A percentile compares a stretch with the other conserved stretches of the same genome.
phyloP scores from a whole-genome alignment of 164 flowering plant species.

The Paratinospora sagittata region DNA sequence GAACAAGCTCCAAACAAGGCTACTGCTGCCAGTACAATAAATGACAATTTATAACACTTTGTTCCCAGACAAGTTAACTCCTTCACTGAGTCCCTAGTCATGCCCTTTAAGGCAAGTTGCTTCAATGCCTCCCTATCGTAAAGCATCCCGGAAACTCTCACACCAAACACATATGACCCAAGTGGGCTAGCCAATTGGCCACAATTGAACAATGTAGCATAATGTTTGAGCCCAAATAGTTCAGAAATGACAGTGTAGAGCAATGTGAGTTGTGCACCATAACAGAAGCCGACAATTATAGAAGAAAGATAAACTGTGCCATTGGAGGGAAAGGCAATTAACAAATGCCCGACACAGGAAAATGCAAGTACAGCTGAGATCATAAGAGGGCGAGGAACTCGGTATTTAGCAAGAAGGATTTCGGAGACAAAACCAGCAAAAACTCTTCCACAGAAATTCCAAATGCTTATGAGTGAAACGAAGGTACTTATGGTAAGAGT shows the following conservation, averaged over 20 bases:
- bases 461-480: constrained; percentile 45
- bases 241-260: constrained; percentile 48
- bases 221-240: constrained; percentile 56
- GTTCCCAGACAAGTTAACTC: constrained; percentile 49
- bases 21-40: constrained; percentile 36
- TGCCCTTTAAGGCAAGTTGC: constrained; percentile 30
- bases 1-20: constrained; percentile 41
- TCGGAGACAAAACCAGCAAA: constrained; percentile 51
- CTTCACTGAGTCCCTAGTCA: constrained; percentile 22
- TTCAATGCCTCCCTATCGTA: constrained; percentile 53
- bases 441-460: constrained; percentile 58
- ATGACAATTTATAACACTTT: constrained; percentile 39
- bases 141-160: constrained; percentile 34
- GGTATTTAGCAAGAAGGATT: constrained; percentile 24
- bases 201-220: constrained; percentile 51
- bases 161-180: constrained; percentile 49
- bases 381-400: constrained; percentile 43
- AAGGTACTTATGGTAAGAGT: constrained; percentile 11
- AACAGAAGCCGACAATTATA: constrained; percentile 44
- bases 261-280: constrained; percentile 42
- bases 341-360: constrained; percentile 33
- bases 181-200: constrained; percentile 51
- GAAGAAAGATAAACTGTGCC: constrained; percentile 51
- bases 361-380: constrained; percentile 31
- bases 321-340: constrained; percentile 41